Evolutionary conservation across 1,284 basidiomycete species (phyloP).

Genomic region (Tylopilus sp.): DNA sequence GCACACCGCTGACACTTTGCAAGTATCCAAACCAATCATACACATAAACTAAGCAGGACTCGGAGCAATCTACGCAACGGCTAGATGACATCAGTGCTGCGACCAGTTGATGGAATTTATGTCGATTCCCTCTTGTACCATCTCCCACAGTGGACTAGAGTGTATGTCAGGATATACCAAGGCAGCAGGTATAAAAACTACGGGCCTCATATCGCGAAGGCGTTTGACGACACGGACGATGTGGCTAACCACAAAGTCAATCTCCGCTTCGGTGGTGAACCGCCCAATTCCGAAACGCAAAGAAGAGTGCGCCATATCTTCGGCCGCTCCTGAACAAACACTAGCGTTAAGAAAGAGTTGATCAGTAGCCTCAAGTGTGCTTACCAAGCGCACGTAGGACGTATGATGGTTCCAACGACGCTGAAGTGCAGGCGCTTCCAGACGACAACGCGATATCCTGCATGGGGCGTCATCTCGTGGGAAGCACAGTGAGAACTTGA

Average conservation of each 20-base stretch:
- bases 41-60: slow-evolving; percentile 6
- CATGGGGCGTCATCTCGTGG: slow-evolving; percentile 1
- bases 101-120: slow-evolving; percentile 92
- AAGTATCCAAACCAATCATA: slow-evolving; percentile 9
- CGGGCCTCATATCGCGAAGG: slow-evolving; percentile 64
- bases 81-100: slow-evolving; percentile 43
- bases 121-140: slow-evolving; percentile 97
- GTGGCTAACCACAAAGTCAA: slow-evolving; percentile 90
- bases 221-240: slow-evolving; percentile 81
- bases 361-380: slow-evolving; percentile 13
- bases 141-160: slow-evolving; percentile 87
- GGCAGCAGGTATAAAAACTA: slow-evolving; percentile 1
- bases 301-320: slow-evolving; percentile 99
- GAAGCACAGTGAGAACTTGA: background rate
- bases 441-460: slow-evolving; percentile 96
- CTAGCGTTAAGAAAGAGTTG: slow-evolving; percentile 1
- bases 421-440: slow-evolving; percentile 97
- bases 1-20: slow-evolving; percentile 9
- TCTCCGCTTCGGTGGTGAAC: slow-evolving; percentile 96
- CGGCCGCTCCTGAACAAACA: slow-evolving; percentile 67
- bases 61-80: slow-evolving; percentile 1
- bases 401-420: slow-evolving; percentile 97
- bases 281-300: slow-evolving; percentile 96
- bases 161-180: slow-evolving; percentile 11
- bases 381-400: slow-evolving; percentile 90